phyloP scores from a whole-genome alignment of 2,329 filamentous ascomycete genomes.

The Corynespora cassiicola region DNA sequence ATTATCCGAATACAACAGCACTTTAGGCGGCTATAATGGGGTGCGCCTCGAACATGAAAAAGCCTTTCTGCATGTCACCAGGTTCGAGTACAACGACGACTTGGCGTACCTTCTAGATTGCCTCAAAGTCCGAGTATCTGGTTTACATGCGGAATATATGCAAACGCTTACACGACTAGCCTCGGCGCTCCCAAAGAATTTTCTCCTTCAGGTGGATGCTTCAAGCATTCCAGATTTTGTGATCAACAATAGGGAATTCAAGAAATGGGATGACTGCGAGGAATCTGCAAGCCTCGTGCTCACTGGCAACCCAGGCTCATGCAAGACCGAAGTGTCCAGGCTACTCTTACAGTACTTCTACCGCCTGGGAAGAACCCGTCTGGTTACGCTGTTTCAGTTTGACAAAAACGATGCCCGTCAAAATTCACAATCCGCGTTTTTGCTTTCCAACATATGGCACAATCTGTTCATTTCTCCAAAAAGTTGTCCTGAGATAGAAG shows the following conservation, averaged over 20 bases:
- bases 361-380: background rate
- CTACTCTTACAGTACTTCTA: conserved; percentile 1
- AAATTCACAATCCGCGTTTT: background rate
- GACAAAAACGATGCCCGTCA: conserved; percentile 2
- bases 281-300: conserved; percentile 1
- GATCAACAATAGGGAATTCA: background rate
- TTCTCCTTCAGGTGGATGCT: too few relatives aligned
- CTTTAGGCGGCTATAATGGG: conserved; percentile 2
- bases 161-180: too few relatives aligned
- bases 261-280: background rate
- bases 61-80: background rate
- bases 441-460: background rate
- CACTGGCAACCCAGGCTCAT: background rate
- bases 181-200: too few relatives aligned
- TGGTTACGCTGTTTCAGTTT: background rate
- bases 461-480: background rate
- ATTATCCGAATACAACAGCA: conserved; percentile 1
- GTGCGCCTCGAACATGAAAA: background rate
- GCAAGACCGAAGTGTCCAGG: background rate
- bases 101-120: too few relatives aligned
- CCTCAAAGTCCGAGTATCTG: too few relatives aligned
- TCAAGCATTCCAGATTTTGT: background rate
- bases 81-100: too few relatives aligned
- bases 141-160: too few relatives aligned
- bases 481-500: too few relatives aligned